Percentiles rank a stretch among this genome's conserved stretches.
Evolutionary conservation across 2,329 filamentous ascomycete genomes (phyloP).

Genomic region (Pseudopyricularia cyperi): DNA sequence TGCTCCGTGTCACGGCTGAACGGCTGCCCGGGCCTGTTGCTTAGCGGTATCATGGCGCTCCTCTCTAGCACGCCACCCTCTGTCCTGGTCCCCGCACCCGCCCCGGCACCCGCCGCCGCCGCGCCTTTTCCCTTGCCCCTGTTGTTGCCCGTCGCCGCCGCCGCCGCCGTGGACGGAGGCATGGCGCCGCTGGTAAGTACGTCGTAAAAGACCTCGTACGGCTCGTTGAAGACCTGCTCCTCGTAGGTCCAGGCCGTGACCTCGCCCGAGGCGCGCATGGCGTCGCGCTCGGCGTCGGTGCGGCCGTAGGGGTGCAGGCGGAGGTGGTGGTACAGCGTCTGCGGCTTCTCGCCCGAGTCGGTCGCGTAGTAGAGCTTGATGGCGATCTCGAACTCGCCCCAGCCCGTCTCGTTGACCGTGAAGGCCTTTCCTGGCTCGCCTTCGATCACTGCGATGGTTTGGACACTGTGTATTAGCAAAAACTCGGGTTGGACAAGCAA

Average conservation of each 20-base stretch:
- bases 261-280: constrained; percentile 43
- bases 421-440: constrained; percentile 58
- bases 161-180: constrained; percentile 33
- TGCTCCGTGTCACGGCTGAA: constrained; percentile 62
- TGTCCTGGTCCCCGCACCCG: too few species aligned
- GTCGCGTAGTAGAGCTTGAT: constrained; percentile 89
- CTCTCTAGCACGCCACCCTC: constrained; percentile 46
- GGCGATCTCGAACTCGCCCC: constrained; percentile 96
- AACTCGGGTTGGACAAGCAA: not conserved
- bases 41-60: constrained; percentile 62
- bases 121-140: constrained; percentile 29
- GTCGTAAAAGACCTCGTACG: constrained; percentile 84
- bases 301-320: constrained; percentile 84
- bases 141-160: constrained; percentile 31
- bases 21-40: constrained; percentile 53
- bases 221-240: constrained; percentile 94
- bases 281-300: constrained; percentile 58
- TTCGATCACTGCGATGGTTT: constrained; percentile 45
- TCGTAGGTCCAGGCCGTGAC: constrained; percentile 78
- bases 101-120: constrained; percentile 17
- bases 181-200: constrained; percentile 63
- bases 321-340: constrained; percentile 88
- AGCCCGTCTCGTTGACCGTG: constrained; percentile 81
- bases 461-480: not conserved
- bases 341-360: constrained; percentile 81